Percentiles rank a stretch among this genome's conserved stretches.
These are phyloP conservation scores for Penicillium fuscoglaucum DNA, from an alignment of 2,329 filamentous ascomycete species.

Conservation along the genomic window DNA sequence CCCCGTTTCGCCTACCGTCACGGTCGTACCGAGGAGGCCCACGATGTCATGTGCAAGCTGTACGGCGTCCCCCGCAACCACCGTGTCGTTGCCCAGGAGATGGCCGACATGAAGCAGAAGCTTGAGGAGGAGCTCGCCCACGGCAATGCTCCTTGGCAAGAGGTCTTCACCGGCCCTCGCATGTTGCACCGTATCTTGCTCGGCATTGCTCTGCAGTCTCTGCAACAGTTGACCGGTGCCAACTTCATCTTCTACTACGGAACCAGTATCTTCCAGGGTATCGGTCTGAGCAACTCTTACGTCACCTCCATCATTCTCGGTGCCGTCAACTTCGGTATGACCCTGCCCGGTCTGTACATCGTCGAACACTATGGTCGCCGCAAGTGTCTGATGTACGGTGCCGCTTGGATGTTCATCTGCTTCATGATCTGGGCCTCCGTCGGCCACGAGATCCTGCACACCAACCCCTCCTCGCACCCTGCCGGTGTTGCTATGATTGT, in stretches of 20 bases:
- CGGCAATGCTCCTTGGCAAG: conserved; percentile 42
- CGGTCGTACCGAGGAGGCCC: conserved; percentile 54
- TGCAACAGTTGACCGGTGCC: conserved; percentile 52
- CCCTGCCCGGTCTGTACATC: conserved; percentile 67
- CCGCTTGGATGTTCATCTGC: conserved; percentile 68
- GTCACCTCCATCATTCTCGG: conserved; percentile 67
- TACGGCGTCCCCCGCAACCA: conserved; percentile 59
- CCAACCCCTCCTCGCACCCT: conserved; percentile 43
- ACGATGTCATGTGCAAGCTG: conserved; percentile 54
- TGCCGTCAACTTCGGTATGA: conserved; percentile 68
- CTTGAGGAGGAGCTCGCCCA: conserved; percentile 56
- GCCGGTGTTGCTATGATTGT: conserved; percentile 70
- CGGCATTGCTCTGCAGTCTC: conserved; percentile 48
- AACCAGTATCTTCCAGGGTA: conserved; percentile 64
- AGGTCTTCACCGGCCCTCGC: conserved; percentile 49
- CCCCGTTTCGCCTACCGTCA: conserved; percentile 60
- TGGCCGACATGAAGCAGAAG: conserved; percentile 60
- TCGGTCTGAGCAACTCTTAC: conserved; percentile 66
- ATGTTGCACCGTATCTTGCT: conserved; percentile 51
- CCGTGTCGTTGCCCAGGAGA: conserved; percentile 55
- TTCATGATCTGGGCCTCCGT: conserved; percentile 60
- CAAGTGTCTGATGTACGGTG: conserved; percentile 66
- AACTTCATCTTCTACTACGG: conserved; percentile 56
- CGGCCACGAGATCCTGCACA: conserved; percentile 50
- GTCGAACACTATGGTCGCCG: conserved; percentile 70